Evolutionary conservation across 2,329 filamentous ascomycete genomes (phyloP).

Genomic region (Colletotrichum chrysophilum): DNA sequence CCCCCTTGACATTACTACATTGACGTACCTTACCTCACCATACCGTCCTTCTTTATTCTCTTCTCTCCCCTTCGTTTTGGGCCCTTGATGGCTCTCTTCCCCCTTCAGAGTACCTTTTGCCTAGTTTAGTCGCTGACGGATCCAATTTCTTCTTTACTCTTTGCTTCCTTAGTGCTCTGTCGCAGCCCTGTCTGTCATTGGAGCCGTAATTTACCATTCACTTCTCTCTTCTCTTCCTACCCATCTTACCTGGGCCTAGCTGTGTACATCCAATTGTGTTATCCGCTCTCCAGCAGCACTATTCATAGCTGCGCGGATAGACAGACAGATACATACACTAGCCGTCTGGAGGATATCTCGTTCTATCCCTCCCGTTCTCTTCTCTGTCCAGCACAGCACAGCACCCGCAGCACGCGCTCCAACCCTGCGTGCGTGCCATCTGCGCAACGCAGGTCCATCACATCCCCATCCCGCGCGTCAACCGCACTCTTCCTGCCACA

Average conservation of each 20-base stretch:
- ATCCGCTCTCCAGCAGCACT: neutral
- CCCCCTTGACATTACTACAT: neutral
- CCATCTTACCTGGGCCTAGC: neutral
- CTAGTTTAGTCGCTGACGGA: neutral
- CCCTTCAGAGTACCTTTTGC: neutral
- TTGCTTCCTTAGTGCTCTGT: neutral
- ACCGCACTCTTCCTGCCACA: neutral
- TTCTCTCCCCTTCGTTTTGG: neutral
- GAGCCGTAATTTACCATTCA: neutral
- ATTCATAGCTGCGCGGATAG: neutral
- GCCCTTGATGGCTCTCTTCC: neutral
- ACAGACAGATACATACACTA: neutral
- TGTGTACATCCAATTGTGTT: neutral
- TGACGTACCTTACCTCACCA: neutral
- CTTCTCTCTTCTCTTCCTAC: neutral
- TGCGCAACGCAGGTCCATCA: neutral
- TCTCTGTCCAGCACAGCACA: neutral
- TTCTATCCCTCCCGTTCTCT: neutral
- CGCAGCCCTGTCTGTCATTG: neutral
- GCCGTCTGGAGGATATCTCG: neutral
- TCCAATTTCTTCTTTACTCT: conserved; percentile 3
- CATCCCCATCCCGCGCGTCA: conserved; percentile 1
- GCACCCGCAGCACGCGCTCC: neutral
- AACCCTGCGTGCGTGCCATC: neutral
- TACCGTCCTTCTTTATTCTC: neutral